These are phyloP conservation scores for Yamadazyma tumulicola DNA, from an alignment of 805 yeast genomes.

Conservation along the genomic window DNA sequence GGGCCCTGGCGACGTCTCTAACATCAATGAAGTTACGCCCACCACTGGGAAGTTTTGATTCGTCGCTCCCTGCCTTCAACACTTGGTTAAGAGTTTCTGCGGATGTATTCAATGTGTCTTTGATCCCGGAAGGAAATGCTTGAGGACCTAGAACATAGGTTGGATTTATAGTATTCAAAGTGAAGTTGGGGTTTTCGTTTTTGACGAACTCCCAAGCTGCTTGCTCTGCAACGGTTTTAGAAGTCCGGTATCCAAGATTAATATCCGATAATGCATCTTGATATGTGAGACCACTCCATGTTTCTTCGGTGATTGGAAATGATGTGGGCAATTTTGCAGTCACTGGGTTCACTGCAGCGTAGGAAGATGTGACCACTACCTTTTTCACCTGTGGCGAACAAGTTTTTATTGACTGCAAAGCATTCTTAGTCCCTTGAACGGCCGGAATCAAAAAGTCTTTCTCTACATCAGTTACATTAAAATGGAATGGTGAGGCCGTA, in stretches of 20 bases:
- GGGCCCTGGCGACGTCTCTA: slow-evolving; percentile 62
- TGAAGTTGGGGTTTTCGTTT: slow-evolving; percentile 31
- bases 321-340: too few species aligned
- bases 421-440: slow-evolving; percentile 29
- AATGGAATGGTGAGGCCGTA: slow-evolving; percentile 27
- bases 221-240: slow-evolving; percentile 54
- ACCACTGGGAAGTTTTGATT: slow-evolving; percentile 11
- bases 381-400: slow-evolving; percentile 40
- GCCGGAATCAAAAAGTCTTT: slow-evolving; percentile 27
- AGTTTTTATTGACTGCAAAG: slow-evolving; percentile 43
- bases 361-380: slow-evolving; percentile 53
- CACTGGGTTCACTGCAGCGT: slow-evolving; percentile 23
- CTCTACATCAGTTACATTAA: slow-evolving; percentile 17
- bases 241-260: slow-evolving; percentile 33
- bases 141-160: slow-evolving; percentile 51
- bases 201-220: slow-evolving; percentile 51
- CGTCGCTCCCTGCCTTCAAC: slow-evolving; percentile 16
- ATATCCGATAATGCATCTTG: slow-evolving; percentile 8
- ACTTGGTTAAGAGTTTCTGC: slow-evolving; percentile 23
- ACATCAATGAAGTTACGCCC: slow-evolving; percentile 52
- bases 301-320: slow-evolving; percentile 21
- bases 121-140: slow-evolving; percentile 31
- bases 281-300: slow-evolving; percentile 33
- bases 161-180: slow-evolving; percentile 40
- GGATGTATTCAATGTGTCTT: slow-evolving; percentile 17